Conservation (phyloP, 2,329 filamentous ascomycete genomes). For the Cryphonectria radicalis region DNA sequence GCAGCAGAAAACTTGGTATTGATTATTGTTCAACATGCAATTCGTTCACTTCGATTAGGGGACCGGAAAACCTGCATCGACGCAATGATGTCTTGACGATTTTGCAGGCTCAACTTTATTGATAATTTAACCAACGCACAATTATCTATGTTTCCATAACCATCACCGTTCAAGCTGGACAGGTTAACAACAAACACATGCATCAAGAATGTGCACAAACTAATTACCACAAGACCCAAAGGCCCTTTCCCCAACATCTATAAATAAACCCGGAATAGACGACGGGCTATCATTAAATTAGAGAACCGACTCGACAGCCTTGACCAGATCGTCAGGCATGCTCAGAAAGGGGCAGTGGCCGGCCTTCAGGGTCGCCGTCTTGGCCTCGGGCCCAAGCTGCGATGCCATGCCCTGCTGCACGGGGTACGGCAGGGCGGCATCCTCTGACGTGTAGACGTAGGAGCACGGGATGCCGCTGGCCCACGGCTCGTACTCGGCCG, state of each 20-base stretch:
- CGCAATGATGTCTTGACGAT: background rate
- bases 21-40: too few relatives aligned
- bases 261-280: background rate
- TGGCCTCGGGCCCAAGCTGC: conserved; percentile 20
- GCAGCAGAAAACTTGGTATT: background rate
- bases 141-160: background rate
- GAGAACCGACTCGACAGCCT: conserved; percentile 14
- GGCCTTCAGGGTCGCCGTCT: conserved; percentile 20
- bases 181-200: background rate
- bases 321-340: conserved; percentile 26
- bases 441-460: conserved; percentile 31
- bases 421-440: conserved; percentile 26
- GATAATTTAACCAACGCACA: background rate
- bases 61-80: background rate
- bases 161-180: background rate
- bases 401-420: conserved; percentile 28
- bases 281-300: background rate
- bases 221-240: background rate
- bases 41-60: background rate
- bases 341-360: conserved; percentile 31
- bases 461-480: conserved; percentile 29
- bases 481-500: conserved; percentile 32
- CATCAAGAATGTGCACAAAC: background rate
- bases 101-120: background rate
- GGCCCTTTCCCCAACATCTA: background rate